Base-by-base conservation (phyloP, 2,329 filamentous ascomycete genomes). In the Exophiala xenobiotica region DNA sequence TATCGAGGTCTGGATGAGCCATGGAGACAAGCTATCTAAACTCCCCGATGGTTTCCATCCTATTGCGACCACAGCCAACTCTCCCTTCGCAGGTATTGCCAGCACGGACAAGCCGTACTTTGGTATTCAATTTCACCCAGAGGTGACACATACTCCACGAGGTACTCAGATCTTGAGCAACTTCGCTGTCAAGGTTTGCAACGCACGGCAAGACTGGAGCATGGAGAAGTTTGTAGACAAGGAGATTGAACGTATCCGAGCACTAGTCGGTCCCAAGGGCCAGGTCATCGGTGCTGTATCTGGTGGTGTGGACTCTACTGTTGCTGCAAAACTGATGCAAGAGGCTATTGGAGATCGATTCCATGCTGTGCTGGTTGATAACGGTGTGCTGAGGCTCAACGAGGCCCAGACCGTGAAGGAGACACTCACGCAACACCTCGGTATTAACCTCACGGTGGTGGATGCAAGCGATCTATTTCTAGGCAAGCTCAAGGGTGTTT, bases 91-190 rank as follows among this genome's bases (percentile, higher is more conserved):
- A 8, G 89, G 82, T 52, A 95, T 75, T 49, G 73, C 70, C n/a
- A 72, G 71, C 63, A 82, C 86, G 42, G 60, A 58, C 16, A 68
- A 74, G 74, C 83, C 84, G 20, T 84, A 88, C 61, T 95, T 84
- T 64, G 88, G 87, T 48, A 81, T 96, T 40, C 91, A 96, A 67
- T 92, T 96, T 69, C 91, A 96, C 69, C 90, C 91, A 1, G 91
- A 96, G 68, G 80, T 96, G 48, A 85, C 80, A 11, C 83, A 89
- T 65, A 90, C 87, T 0, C 78, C 81, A 6, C 76, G 79, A 49
- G 90, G 91, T 26, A 85, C 68, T 7, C 75, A 86, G 22, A 66
- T 96, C 4, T 76, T 96, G 38, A 73, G 79, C 66, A 97, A 97
- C 77, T 97, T 96, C 65, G 84, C 83, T 9, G 78, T 95, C 52